phyloP scores from a whole-genome alignment of 805 yeast genomes.

The Ogataea chonburiensis region DNA sequence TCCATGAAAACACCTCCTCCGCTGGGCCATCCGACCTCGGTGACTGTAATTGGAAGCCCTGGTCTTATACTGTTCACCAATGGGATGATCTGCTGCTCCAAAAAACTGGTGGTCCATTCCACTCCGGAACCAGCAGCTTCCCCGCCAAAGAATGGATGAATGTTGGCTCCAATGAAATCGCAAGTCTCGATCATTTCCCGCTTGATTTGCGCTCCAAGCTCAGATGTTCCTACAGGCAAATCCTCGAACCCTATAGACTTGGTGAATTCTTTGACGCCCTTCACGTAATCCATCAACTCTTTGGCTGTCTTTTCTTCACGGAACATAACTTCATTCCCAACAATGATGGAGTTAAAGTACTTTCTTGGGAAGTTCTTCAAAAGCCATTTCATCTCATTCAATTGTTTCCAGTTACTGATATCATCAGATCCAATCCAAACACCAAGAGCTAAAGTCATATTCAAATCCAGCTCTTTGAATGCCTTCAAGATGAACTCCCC shows the following conservation, averaged over 20 bases:
- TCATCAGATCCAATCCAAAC: slow-evolving; percentile 57
- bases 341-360: slow-evolving; percentile 48
- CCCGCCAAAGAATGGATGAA: slow-evolving; percentile 71
- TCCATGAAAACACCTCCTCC: slow-evolving; percentile 50
- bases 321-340: slow-evolving; percentile 64
- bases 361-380: slow-evolving; percentile 43
- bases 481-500: slow-evolving; percentile 51
- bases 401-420: slow-evolving; percentile 44
- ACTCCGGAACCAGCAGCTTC: slow-evolving; percentile 45
- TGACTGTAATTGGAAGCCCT: slow-evolving; percentile 39
- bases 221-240: slow-evolving; percentile 63
- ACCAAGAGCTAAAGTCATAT: slow-evolving; percentile 59
- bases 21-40: slow-evolving; percentile 76
- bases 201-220: slow-evolving; percentile 49
- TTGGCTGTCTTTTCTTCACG: slow-evolving; percentile 45
- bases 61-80: slow-evolving; percentile 26
- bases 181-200: slow-evolving; percentile 40
- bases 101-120: slow-evolving; percentile 51
- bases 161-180: slow-evolving; percentile 61
- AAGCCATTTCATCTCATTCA: slow-evolving; percentile 43
- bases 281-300: slow-evolving; percentile 42
- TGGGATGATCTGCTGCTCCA: slow-evolving; percentile 45
- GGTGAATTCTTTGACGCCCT: slow-evolving; percentile 40
- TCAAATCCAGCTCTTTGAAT: slow-evolving; percentile 46
- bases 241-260: slow-evolving; percentile 34